Conservation (phyloP, 2,329 filamentous ascomycete genomes). For the Stachybotrys echinatus region DNA sequence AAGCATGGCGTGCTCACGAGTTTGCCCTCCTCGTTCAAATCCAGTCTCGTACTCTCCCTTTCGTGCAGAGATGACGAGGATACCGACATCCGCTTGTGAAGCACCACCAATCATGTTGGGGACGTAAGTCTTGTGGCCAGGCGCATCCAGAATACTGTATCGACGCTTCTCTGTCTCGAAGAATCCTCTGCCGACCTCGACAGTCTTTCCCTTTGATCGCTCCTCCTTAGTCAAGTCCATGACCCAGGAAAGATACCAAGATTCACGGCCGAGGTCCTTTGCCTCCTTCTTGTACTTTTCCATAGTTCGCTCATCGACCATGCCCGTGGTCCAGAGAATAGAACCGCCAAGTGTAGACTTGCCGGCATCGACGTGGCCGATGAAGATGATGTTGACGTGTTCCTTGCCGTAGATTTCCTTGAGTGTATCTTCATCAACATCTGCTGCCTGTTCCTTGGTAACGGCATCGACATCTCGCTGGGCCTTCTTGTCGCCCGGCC, state of each 20-base stretch:
- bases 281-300: constrained; percentile 98
- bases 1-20: constrained; percentile 93
- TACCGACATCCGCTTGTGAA: constrained; percentile 88
- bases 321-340: constrained; percentile 88
- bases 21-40: constrained; percentile 94
- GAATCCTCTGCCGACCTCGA: constrained; percentile 91
- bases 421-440: constrained; percentile 67
- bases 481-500: constrained; percentile 42
- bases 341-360: constrained; percentile 95
- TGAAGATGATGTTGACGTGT: constrained; percentile 91
- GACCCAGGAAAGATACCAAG: constrained; percentile 98
- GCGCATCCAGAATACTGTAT: constrained; percentile 95
- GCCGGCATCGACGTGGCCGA: constrained; percentile 96
- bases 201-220: constrained; percentile 92
- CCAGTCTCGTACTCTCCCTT: constrained; percentile 99
- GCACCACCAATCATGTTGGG: constrained; percentile 97
- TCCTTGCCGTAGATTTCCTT: constrained; percentile 96
- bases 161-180: constrained; percentile 95
- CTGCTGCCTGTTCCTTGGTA: constrained; percentile 72
- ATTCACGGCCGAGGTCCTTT: constrained; percentile 92
- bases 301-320: constrained; percentile 98
- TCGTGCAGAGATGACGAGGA: constrained; percentile 90
- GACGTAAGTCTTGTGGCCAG: constrained; percentile 96
- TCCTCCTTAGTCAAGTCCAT: constrained; percentile 97
- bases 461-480: constrained; percentile 75